Evolutionary conservation across 108 stramenopile species (phyloP), one percentile per base, ranked within the genome.

Genomic region (Fistulifera pelliculosa): DNA sequence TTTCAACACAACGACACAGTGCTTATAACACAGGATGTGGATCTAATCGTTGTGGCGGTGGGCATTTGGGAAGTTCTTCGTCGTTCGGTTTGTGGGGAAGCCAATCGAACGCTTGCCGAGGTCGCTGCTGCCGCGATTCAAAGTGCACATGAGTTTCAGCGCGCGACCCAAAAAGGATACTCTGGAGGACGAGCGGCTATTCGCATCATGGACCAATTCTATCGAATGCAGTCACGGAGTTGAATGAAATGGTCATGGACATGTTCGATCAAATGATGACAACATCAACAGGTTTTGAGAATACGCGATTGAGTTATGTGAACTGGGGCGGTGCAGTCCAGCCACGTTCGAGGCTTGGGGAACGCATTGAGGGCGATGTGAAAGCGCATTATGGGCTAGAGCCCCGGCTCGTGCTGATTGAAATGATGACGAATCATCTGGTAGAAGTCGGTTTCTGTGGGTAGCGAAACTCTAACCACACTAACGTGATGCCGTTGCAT

Each of bases 371-470:
- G 14, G 64, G 64, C 14, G 64, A 65, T 27, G 57, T 58, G 2
- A 49, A 38, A 17, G 43, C 47, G 16, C 64, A 65, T 50, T 65
- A 65, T 50, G 64, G 64, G 21, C 39, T 65, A 5, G 56, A 65
- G 41, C 40, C 64, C 10, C 52, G 64, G 8, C 47, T 57, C 23
- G 39, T 58, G 0, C 43, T 65, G 54, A 35, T 38, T 38, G 28
- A 55, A 55, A 55, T 55, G 54, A 18, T 55, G 6, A 22, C 31
- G 28, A 40, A 55, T 11, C 44, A 45, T 4, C 21, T 45, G 17
- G 7, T 6, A 35, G 31, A 35, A 35, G 31, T 6, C 3, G 31
- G 31, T 3, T 35, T 35, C 31, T 35, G 3, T 35, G 31, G 31
- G n/a, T n/a, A n/a, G n/a, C n/a, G n/a, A n/a, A n/a, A n/a, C n/a